Evolutionary conservation across 208 protist species (phyloP), one percentile per base, ranked within the genome.

Genomic region (Crithidia expoeki): DNA sequence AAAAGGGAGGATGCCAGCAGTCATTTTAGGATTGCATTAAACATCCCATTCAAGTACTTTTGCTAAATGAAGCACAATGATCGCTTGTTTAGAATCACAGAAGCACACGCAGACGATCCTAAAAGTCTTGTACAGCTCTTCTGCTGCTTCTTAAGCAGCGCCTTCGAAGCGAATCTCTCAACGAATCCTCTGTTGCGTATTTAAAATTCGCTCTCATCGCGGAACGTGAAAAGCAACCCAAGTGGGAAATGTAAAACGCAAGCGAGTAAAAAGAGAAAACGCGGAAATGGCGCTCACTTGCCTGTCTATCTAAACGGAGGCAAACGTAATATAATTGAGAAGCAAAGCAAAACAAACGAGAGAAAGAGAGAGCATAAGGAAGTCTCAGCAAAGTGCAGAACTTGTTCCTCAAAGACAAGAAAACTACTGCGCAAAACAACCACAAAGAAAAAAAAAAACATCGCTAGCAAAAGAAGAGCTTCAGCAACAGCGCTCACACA

Each of bases 301-400:
- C 44, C 59, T 17, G 55, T 65, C 59, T 65, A 65, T 65, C 59
- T 65, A 65, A n/a, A 19, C 55, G 59, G 46, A 42, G 55, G 46
- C 4, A n/a, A 10, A 49, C 19, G 21, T 16, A 46, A 61, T 46
- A 61, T 33, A 47, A 17, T 47, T 9, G 16, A n/a, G n/a, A 47
- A 4, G n/a, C 12, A 47, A n/a, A 17, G 16, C 0, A 57, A 57
- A 72, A 64, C 16, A 36, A 44, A 53, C 28, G 25, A 32, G 25
- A 25, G 21, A 51, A 51, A 21, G 9, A 51, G 19, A 51, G 19
- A 51, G 21, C 10, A 57, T 2, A 57, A 36, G 2, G 36, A 14
- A 17, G 16, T 47, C 16, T 17, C 12, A 9, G 42, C 51, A 12
- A 38, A 32, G 17, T 28, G 21, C 47, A 28, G 4, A 10, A 52